phyloP scores from a whole-genome alignment of 2,329 filamentous ascomycete species.

The Elsinoe ampelina region DNA sequence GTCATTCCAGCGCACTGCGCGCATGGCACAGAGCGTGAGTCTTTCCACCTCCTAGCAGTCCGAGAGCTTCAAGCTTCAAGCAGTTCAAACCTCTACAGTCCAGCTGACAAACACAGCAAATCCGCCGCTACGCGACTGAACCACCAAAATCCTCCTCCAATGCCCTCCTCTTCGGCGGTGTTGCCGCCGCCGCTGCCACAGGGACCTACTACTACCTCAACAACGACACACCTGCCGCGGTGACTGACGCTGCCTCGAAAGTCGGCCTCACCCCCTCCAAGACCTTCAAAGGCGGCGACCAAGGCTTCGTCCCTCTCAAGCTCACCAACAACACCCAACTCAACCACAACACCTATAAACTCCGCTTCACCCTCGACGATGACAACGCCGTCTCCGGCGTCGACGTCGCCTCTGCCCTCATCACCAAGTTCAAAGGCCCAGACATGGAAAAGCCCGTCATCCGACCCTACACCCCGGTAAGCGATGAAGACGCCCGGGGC shows the following conservation, averaged over 20 bases:
- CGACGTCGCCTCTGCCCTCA: conserved; percentile 66
- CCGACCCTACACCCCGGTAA: conserved; percentile 86
- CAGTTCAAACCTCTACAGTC: neutral
- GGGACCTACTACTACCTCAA: conserved; percentile 46
- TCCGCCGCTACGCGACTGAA: conserved; percentile 64
- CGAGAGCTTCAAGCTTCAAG: conserved; percentile 13
- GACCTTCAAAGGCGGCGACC: conserved; percentile 72
- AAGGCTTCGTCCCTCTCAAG: conserved; percentile 77
- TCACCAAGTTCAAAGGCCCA: conserved; percentile 86
- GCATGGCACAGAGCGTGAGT: conserved; percentile 27
- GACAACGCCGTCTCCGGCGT: conserved; percentile 77
- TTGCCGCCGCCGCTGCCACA: conserved; percentile 48
- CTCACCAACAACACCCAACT: conserved; percentile 68
- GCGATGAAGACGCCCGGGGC: conserved; percentile 72
- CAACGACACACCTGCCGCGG: conserved; percentile 23
- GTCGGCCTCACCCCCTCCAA: conserved; percentile 33
- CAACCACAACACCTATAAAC: conserved; percentile 91
- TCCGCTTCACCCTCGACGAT: conserved; percentile 81
- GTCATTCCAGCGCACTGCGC: conserved; percentile 34
- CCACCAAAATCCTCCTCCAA: conserved; percentile 49
- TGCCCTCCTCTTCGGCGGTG: conserved; percentile 51
- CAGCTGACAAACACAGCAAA: conserved; percentile 38
- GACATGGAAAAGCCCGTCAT: conserved; percentile 77
- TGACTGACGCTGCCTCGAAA: conserved; percentile 20
- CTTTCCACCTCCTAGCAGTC: conserved; percentile 15